Evolutionary conservation across 2,329 filamentous ascomycete species (phyloP).

Genomic region (Talaromyces sp.): DNA sequence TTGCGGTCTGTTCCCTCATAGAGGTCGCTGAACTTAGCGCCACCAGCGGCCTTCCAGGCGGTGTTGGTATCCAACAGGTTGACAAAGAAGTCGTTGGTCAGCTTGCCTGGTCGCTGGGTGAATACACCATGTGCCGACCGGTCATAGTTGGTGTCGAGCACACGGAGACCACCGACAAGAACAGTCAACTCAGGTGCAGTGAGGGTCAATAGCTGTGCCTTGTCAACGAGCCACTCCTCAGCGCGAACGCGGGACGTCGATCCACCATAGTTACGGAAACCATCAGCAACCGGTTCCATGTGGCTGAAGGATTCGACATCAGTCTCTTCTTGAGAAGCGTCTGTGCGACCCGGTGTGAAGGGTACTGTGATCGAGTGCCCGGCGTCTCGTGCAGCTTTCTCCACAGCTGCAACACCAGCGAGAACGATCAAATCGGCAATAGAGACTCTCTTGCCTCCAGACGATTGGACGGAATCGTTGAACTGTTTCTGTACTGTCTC

Average conservation of each 20-base stretch:
- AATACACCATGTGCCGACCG: slow-evolving; percentile 63
- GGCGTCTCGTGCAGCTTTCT: slow-evolving; percentile 54
- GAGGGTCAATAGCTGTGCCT: slow-evolving; percentile 64
- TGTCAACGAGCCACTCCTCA: slow-evolving; percentile 68
- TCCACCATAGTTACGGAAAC: slow-evolving; percentile 74
- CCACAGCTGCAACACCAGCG: slow-evolving; percentile 63
- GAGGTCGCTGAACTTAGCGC: slow-evolving; percentile 45
- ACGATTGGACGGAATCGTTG: slow-evolving; percentile 44
- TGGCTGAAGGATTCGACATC: slow-evolving; percentile 59
- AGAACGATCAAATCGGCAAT: slow-evolving; percentile 75
- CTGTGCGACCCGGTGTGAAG: slow-evolving; percentile 67
- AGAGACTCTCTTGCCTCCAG: slow-evolving; percentile 64
- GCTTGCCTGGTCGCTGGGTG: slow-evolving; percentile 60
- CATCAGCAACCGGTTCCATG: slow-evolving; percentile 66
- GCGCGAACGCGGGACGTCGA: slow-evolving; percentile 56
- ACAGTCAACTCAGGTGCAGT: slow-evolving; percentile 66
- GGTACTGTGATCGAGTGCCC: slow-evolving; percentile 55
- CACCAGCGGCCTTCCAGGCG: slow-evolving; percentile 54
- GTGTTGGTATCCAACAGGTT: slow-evolving; percentile 67
- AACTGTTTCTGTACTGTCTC: slow-evolving; percentile 63
- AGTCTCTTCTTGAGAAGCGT: slow-evolving; percentile 67
- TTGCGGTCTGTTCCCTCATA: slow-evolving; percentile 63
- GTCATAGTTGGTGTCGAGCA: slow-evolving; percentile 65
- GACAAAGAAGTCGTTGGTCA: slow-evolving; percentile 78
- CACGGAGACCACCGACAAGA: slow-evolving; percentile 66